These are phyloP conservation scores for Tuber brumale DNA, from an alignment of 495 filamentous ascomycete species.

Conservation along the genomic window DNA sequence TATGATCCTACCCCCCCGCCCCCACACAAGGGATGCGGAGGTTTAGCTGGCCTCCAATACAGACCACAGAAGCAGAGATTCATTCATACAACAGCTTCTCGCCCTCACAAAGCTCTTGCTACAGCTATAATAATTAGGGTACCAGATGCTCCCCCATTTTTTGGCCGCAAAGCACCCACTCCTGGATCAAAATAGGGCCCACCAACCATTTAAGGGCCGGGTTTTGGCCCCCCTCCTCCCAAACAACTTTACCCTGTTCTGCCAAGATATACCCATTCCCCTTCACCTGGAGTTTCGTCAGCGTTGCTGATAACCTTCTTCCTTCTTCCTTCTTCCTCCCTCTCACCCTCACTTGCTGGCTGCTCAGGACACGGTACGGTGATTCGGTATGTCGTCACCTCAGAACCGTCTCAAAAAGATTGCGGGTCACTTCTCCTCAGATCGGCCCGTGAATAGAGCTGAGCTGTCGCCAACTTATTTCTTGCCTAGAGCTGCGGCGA, in stretches of 20 bases:
- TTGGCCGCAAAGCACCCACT: neutral
- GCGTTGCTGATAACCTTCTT: neutral
- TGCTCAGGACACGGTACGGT: neutral
- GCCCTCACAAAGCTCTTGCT: neutral
- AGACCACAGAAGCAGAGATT: neutral
- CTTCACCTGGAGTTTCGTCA: neutral
- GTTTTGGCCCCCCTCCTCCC: neutral
- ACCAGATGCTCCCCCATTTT: neutral
- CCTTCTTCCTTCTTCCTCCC: neutral
- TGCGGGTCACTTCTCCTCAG: constrained; percentile 27
- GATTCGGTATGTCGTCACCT: constrained; percentile 50
- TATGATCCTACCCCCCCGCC: neutral
- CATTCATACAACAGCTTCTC: neutral
- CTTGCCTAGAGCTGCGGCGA: constrained; percentile 74
- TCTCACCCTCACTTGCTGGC: neutral
- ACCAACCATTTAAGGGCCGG: neutral
- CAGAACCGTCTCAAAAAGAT: constrained; percentile 51
- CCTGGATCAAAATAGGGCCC: neutral
- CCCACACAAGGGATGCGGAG: neutral
- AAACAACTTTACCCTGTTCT: neutral
- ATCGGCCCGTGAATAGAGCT: constrained; percentile 46
- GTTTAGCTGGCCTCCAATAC: neutral
- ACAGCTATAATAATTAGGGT: neutral
- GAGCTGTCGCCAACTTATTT: constrained; percentile 84
- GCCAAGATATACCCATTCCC: neutral